Evolutionary conservation across 306 rosid species (phyloP).

Genomic region (Medicago truncatula): DNA sequence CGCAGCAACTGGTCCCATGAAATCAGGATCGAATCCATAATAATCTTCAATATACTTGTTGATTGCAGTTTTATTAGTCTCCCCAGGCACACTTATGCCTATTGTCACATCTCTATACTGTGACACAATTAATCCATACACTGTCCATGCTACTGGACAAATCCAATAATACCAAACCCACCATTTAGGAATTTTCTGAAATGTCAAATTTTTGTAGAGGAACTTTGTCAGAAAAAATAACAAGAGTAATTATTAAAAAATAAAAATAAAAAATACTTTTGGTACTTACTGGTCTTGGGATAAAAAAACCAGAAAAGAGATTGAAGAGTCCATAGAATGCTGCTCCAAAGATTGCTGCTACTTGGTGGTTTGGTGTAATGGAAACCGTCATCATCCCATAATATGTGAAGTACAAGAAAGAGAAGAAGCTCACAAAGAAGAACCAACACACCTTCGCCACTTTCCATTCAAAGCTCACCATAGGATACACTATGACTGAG

Average conservation of each 20-base stretch:
- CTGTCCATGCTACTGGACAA: constrained; percentile 96
- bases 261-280: not conserved
- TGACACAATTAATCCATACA: constrained; percentile 89
- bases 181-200: constrained; percentile 98
- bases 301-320: constrained; percentile 94
- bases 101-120: constrained; percentile 73
- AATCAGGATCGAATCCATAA: constrained; percentile 67
- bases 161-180: constrained; percentile 99
- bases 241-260: not conserved
- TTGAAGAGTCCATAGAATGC: constrained; percentile 89
- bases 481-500: constrained; percentile 73
- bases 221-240: constrained; percentile 27
- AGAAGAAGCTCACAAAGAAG: constrained; percentile 77
- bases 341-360: constrained; percentile 83
- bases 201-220: constrained; percentile 21
- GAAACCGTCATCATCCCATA: constrained; percentile 99
- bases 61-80: constrained; percentile 4
- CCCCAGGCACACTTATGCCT: constrained; percentile 61
- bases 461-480: constrained; percentile 85
- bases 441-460: constrained; percentile 83
- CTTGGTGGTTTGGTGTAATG: constrained; percentile 91
- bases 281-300: constrained; percentile 82
- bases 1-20: constrained; percentile 85
- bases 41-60: constrained; percentile 53
- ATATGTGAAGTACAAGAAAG: constrained; percentile 94